A percentile compares a stretch with the other conserved stretches of the same genome.
phyloP scores from a whole-genome alignment of 345 rosid genomes.

The Hirschfeldia incana region DNA sequence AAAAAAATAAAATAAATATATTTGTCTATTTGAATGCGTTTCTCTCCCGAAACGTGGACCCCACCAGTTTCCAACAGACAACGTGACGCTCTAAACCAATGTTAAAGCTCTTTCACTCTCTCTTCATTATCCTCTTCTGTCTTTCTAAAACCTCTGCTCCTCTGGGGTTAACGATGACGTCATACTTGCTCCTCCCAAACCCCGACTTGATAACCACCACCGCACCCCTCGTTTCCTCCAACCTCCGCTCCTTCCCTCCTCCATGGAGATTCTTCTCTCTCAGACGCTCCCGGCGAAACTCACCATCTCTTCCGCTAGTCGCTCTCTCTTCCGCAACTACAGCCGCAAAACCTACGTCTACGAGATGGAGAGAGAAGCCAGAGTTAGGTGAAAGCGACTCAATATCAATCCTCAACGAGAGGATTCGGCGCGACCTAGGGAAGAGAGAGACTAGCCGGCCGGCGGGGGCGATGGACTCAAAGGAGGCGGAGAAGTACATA shows the following conservation, averaged over 20 bases:
- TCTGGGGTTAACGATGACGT: conserved; percentile 44
- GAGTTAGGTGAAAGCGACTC: conserved; percentile 49
- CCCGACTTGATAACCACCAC: conserved; percentile 36
- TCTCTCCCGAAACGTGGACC: conserved; percentile 63
- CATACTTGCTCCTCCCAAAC: conserved; percentile 44
- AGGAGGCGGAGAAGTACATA: conserved; percentile 86
- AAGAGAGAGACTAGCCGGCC: conserved; percentile 59
- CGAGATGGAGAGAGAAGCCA: conserved; percentile 48
- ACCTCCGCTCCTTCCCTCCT: conserved; percentile 38
- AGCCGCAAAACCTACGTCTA: conserved; percentile 24
- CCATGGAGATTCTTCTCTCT: conserved; percentile 40
- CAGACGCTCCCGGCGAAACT: conserved; percentile 28
- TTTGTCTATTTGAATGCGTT: conserved; percentile 18
- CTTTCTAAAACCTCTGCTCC: conserved; percentile 25
- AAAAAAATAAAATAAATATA: background rate
- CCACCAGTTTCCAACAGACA: conserved; percentile 88
- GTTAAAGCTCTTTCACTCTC: conserved; percentile 12
- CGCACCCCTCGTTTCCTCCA: conserved; percentile 45
- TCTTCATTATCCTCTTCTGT: conserved; percentile 18
- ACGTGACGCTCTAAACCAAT: conserved; percentile 8
- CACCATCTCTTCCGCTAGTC: conserved; percentile 38
- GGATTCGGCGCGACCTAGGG: conserved; percentile 67
- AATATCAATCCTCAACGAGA: conserved; percentile 73
- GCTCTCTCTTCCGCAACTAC: conserved; percentile 43
- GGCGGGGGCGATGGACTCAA: conserved; percentile 67